Percentiles rank a stretch among this genome's conserved stretches.
Evolutionary conservation across 2,329 filamentous ascomycete genomes (phyloP).

Genomic region (Clarireedia homoeocarpa): DNA sequence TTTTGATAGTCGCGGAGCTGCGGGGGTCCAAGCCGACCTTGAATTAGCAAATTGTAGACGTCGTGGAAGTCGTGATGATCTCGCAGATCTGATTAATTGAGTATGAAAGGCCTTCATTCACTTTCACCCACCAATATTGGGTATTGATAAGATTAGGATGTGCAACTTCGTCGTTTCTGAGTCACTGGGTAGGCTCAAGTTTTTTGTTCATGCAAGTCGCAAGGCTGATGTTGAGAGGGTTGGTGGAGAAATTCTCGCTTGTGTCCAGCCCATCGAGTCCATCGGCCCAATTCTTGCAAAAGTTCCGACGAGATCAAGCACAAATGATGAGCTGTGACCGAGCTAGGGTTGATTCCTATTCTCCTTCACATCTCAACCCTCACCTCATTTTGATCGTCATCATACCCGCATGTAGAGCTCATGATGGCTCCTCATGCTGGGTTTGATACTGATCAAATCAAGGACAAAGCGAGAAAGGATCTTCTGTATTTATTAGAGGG

Average conservation of each 20-base stretch:
- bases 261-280: neutral
- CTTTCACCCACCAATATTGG: conserved; percentile 12
- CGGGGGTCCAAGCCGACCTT: conserved; percentile 8
- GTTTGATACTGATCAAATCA: conserved; percentile 70
- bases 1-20: conserved; percentile 17
- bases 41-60: conserved; percentile 12
- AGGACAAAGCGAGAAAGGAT: conserved; percentile 77
- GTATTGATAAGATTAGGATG: conserved; percentile 7
- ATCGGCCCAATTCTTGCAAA: neutral
- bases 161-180: conserved; percentile 19
- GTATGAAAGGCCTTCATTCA: conserved; percentile 25
- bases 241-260: conserved; percentile 1
- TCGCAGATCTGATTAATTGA: conserved; percentile 24
- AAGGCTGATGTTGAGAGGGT: conserved; percentile 4
- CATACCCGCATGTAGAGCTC: conserved; percentile 42
- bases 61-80: conserved; percentile 22
- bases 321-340: neutral
- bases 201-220: conserved; percentile 11
- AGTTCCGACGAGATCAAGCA: neutral
- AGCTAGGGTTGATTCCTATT: neutral
- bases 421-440: conserved; percentile 61
- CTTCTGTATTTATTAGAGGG: conserved; percentile 86
- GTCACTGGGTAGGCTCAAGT: conserved; percentile 16
- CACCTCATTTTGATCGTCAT: conserved; percentile 4
- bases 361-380: neutral